Conservation (phyloP, 2,329 filamentous ascomycete species). For the Onygenales sp. region DNA sequence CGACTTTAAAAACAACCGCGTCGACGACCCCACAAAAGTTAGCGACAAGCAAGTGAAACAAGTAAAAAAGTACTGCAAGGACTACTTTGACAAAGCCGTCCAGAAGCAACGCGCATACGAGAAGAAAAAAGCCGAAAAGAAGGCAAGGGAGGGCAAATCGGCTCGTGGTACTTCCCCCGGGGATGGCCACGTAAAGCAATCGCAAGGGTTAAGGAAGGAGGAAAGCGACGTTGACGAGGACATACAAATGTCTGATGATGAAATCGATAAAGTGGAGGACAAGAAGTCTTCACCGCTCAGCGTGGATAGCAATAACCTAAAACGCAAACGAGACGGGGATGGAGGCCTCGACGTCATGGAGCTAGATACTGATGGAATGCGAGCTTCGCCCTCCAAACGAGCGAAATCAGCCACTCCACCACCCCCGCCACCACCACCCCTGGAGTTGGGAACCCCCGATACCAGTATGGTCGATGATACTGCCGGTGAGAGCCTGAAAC, state of each 20-base stretch:
- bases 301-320: conserved; percentile 38
- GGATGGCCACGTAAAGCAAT: conserved; percentile 7
- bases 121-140: conserved; percentile 49
- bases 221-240: conserved; percentile 17
- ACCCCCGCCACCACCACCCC: conserved; percentile 24
- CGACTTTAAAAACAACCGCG: conserved; percentile 84
- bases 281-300: conserved; percentile 40
- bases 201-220: conserved; percentile 15
- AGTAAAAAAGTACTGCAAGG: conserved; percentile 72
- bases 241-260: conserved; percentile 34
- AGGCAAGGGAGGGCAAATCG: conserved; percentile 13
- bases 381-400: conserved; percentile 45
- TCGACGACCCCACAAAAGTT: conserved; percentile 70
- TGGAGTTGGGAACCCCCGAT: conserved; percentile 12
- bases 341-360: conserved; percentile 17
- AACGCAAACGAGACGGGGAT: conserved; percentile 56
- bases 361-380: conserved; percentile 28
- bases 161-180: conserved; percentile 4
- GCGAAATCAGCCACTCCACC: conserved; percentile 38
- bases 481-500: conserved; percentile 11
- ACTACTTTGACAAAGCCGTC: conserved; percentile 80
- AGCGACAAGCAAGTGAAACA: conserved; percentile 69
- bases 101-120: conserved; percentile 63
- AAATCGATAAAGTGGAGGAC: conserved; percentile 29
- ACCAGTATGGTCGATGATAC: conserved; percentile 1